Conservation (phyloP, 768 basidiomycete species). For the Gloeopeniophorella convolvens region DNA sequence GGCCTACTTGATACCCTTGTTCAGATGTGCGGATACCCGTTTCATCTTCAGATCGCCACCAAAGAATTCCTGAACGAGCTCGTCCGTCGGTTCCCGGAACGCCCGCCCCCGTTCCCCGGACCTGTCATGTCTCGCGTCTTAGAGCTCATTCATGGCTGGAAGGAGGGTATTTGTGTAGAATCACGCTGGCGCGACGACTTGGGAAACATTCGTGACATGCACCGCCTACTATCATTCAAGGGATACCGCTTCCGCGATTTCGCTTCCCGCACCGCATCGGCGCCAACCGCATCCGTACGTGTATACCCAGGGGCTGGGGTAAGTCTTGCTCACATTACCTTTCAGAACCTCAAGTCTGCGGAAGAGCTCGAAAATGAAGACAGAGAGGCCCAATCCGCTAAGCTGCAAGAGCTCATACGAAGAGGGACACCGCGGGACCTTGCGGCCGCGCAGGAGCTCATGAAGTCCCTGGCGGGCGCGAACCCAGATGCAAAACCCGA, state of each 20-base stretch:
- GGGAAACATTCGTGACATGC: conserved; percentile 97
- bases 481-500: conserved; percentile 93
- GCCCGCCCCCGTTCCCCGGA: conserved; percentile 91
- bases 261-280: conserved; percentile 28
- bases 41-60: conserved; percentile 93
- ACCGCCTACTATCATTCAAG: conserved; percentile 88
- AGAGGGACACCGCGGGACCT: conserved; percentile 94
- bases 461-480: conserved; percentile 93
- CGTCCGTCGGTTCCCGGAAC: conserved; percentile 94
- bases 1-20: conserved; percentile 87
- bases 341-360: conserved; percentile 84
- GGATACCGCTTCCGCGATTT: conserved; percentile 73
- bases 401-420: conserved; percentile 97
- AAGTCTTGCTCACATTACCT: not conserved
- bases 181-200: conserved; percentile 95
- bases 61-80: conserved; percentile 99
- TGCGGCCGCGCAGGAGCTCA: conserved; percentile 91
- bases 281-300: conserved; percentile 38
- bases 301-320: not conserved
- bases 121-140: conserved; percentile 93
- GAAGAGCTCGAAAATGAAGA: conserved; percentile 97
- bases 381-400: conserved; percentile 89
- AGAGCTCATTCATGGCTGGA: conserved; percentile 91
- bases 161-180: conserved; percentile 82
- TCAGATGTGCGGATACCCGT: conserved; percentile 93